These are phyloP conservation scores for Elsinoe arachidis DNA, from an alignment of 2,329 filamentous ascomycete species.

Conservation along the genomic window DNA sequence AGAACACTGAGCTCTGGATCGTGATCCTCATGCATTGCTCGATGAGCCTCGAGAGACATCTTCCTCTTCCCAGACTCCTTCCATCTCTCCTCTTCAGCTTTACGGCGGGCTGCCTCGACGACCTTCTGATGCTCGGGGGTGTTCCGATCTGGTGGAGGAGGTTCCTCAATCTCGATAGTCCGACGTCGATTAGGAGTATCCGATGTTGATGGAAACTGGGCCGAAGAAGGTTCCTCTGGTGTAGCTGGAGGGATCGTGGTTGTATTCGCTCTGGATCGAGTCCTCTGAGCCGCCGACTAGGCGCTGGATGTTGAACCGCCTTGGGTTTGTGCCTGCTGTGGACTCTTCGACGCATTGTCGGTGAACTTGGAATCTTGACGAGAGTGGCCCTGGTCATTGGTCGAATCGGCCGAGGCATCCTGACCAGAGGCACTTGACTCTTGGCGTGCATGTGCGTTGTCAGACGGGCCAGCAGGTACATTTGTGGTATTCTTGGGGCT, in stretches of 20 bases:
- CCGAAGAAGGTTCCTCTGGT: not conserved
- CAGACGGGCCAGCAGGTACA: not conserved
- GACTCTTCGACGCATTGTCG: not conserved
- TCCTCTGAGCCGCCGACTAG: not conserved
- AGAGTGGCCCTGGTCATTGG: not conserved
- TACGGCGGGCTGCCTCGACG: not conserved
- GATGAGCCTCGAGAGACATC: not conserved
- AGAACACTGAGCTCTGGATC: not conserved
- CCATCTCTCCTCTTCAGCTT: not conserved
- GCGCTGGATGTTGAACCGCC: not conserved
- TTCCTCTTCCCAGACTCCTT: not conserved
- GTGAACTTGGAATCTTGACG: constrained; percentile 2
- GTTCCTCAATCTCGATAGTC: not conserved
- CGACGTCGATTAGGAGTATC: not conserved
- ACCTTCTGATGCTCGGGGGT: not conserved
- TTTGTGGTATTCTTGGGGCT: constrained; percentile 2
- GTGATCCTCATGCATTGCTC: not conserved
- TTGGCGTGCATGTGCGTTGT: not conserved
- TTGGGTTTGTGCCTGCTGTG: not conserved
- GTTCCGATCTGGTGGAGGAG: not conserved
- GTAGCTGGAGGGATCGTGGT: not conserved
- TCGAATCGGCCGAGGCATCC: too few relatives aligned
- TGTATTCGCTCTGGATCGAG: not conserved
- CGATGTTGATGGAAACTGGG: not conserved
- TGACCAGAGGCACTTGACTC: not conserved